Conservation (phyloP, 148 eudicot species). For the Nepenthes gracilis region DNA sequence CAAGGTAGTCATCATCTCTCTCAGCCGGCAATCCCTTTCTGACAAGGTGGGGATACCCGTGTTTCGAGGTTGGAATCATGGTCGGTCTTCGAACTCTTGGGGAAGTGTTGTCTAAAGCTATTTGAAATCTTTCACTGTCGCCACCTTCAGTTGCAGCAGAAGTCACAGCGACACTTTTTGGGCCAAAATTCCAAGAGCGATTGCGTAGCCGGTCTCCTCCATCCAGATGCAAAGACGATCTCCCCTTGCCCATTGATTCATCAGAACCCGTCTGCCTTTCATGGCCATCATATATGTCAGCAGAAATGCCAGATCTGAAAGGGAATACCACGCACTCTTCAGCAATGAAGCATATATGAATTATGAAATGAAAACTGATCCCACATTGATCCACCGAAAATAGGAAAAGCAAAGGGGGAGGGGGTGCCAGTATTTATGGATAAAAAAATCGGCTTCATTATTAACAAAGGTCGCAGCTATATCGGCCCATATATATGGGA, state of each 20-base stretch:
- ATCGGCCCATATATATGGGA: too few species aligned
- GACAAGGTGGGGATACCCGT: constrained; percentile 14
- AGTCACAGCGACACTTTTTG: constrained; percentile 14
- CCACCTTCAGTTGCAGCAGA: constrained; percentile 18
- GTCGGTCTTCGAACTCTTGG: constrained; percentile 19
- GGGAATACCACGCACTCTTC: neutral
- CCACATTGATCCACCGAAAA: neutral
- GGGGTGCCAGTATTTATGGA: too few species aligned
- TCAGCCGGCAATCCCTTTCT: constrained; percentile 35
- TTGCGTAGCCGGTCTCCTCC: constrained; percentile 18
- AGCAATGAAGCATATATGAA: neutral
- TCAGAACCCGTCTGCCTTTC: constrained; percentile 23
- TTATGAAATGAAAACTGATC: neutral
- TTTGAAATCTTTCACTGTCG: constrained; percentile 8
- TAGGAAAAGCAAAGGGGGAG: neutral
- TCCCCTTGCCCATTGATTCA: constrained; percentile 22
- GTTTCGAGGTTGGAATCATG: constrained; percentile 21
- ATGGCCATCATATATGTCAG: constrained; percentile 8
- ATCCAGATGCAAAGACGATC: constrained; percentile 9
- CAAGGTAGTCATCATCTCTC: constrained; percentile 21
- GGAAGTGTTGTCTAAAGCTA: constrained; percentile 11
- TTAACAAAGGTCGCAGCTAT: too few species aligned
- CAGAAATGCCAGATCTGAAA: constrained; percentile 16
- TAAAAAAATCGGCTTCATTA: too few species aligned
- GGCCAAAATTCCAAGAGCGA: constrained; percentile 15